Evolutionary conservation across 306 rosid genomes (phyloP).

Genomic region (Prunus davidiana): DNA sequence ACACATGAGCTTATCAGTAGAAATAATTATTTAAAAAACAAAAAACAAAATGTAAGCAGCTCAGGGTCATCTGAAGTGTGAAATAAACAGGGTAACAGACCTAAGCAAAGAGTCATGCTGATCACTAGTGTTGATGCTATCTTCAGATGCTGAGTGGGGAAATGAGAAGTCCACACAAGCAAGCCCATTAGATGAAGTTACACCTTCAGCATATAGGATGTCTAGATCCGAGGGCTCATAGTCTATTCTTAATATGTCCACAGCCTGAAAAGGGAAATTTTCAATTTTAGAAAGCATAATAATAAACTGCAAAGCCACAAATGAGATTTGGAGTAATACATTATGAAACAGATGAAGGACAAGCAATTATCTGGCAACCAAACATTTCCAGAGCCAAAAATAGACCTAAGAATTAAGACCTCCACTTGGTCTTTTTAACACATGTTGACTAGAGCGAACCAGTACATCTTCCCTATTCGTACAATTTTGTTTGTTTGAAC

Average conservation of each 20-base stretch:
- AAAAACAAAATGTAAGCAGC: neutral
- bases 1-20: neutral
- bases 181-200: conserved; percentile 93
- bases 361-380: neutral
- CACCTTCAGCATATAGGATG: conserved; percentile 93
- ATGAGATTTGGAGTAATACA: neutral
- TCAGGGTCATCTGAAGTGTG: neutral
- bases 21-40: neutral
- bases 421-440: neutral
- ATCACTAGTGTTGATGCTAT: conserved; percentile 48
- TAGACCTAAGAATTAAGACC: neutral
- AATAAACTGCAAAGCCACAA: conserved; percentile 12
- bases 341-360: neutral
- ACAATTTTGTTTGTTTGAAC: neutral
- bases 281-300: conserved; percentile 26
- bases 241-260: conserved; percentile 76
- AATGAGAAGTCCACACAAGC: conserved; percentile 91
- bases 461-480: neutral
- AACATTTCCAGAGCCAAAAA: neutral
- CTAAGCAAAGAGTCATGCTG: conserved; percentile 65
- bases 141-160: conserved; percentile 65
- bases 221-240: conserved; percentile 93
- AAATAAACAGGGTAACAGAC: conserved; percentile 36
- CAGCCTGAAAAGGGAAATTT: conserved; percentile 51
- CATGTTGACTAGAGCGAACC: neutral